These are phyloP conservation scores for Haplosporangium sp. DNA, from an alignment of 371 early-diverging fungal species.

Conservation along the genomic window DNA sequence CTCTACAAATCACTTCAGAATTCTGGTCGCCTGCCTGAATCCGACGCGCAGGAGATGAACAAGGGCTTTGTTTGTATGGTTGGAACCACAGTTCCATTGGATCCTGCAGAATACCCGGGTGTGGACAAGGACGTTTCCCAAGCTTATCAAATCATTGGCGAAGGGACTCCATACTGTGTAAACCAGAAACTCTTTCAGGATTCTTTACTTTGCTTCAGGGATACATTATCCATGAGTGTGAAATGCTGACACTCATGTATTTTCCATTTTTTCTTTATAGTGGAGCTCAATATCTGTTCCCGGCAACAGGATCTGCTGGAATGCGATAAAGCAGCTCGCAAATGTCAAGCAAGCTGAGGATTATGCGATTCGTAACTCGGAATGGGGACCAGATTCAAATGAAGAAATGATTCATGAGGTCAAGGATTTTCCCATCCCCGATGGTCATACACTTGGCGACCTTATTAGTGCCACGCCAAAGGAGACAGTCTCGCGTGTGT, in stretches of 20 bases:
- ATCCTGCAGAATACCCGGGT: slow-evolving; percentile 15
- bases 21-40: not conserved
- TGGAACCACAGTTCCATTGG: slow-evolving; percentile 18
- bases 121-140: not conserved
- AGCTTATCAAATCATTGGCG: not conserved
- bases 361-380: slow-evolving; percentile 9
- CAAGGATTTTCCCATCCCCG: not conserved
- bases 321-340: slow-evolving; percentile 3
- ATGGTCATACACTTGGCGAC: slow-evolving; percentile 14
- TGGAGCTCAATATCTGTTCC: not conserved
- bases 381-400: slow-evolving; percentile 12
- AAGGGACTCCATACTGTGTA: not conserved
- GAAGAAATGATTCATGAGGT: slow-evolving; percentile 14
- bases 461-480: slow-evolving; percentile 10
- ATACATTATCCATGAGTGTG: too few relatives aligned
- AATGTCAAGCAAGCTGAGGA: not conserved
- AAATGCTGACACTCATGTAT: not conserved
- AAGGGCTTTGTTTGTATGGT: slow-evolving; percentile 16
- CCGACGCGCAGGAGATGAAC: slow-evolving; percentile 10
- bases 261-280: not conserved
- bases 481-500: slow-evolving; percentile 11
- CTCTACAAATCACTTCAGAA: slow-evolving; percentile 9
- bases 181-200: not conserved
- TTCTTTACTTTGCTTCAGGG: too few relatives aligned
- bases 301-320: slow-evolving; percentile 26